Base-by-base conservation (phyloP, 2,329 filamentous ascomycete species). In the Trichophyton benhamiae region DNA sequence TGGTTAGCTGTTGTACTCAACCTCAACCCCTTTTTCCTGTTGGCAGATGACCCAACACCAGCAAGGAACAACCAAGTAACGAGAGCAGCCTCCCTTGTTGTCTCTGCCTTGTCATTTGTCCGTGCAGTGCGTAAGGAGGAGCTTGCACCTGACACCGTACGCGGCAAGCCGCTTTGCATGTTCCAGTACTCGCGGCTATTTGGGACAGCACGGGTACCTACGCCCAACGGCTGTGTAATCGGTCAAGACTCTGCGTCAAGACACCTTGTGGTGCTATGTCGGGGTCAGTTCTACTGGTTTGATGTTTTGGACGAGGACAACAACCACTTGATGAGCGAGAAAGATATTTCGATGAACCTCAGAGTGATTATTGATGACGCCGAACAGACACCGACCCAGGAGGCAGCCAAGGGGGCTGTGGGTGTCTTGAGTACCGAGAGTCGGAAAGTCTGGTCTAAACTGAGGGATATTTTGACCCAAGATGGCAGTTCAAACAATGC, bases 241-340 rank as follows among this genome's bases (percentile, higher is more conserved):
- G 91, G 91, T 65, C 91, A 97, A 72, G 91, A 97, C 69, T 88
- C 91, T 0, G 83, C 86, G n/a, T 89, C 92, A 2, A 95, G 91
- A 76, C 94, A 99, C 72, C 80, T 99, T 42, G 88, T 96, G 8
- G 90, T 97, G 49, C 82, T 97, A 75, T 95, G 90, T 71, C 89
- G 92, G 66, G 94, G 94, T 1, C 94, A 99, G 67, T 91, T 97
- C 70, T 99, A 99, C 75, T 97, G 92, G 92, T 99, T 99, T 68
- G 94, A 99, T 73, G 91, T 96, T 1, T 79, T 99, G 17, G 94
- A 99, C 68, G 87, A 92, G 67, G 95, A 96, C 74, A 88, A 88
- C 5, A 94, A 99, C 72, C 78, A 95, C 61, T 96, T 99, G 75
- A 97, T 97, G 92, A 91, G 87, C 0, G 94, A 97, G 74, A 92